Evolutionary conservation across 306 rosid species (phyloP).

Genomic region (Malus sylvestris): DNA sequence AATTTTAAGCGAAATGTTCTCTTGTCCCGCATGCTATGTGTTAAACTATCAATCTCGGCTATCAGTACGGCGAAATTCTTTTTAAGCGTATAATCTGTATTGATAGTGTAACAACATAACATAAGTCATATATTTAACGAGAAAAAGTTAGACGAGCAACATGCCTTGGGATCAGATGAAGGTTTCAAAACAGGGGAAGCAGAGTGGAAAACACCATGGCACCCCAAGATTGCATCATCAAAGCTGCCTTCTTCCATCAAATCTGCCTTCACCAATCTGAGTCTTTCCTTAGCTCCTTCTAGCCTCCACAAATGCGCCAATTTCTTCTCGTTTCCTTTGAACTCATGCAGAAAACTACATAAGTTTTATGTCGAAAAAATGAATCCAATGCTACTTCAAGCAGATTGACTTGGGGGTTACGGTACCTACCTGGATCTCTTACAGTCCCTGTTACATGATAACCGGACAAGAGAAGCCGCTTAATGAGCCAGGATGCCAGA

Average conservation of each 20-base stretch:
- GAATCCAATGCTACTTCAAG: background rate
- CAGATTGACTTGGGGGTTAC: background rate
- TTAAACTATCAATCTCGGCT: background rate
- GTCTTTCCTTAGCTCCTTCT: conserved; percentile 83
- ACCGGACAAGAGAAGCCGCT: conserved; percentile 63
- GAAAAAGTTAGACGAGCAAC: background rate
- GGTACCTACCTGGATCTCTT: conserved; percentile 56
- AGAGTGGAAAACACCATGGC: conserved; percentile 80
- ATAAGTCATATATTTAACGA: background rate
- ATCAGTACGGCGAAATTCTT: background rate
- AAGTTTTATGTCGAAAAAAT: background rate
- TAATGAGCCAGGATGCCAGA: conserved; percentile 80
- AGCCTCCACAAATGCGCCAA: conserved; percentile 60
- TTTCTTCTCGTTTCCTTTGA: conserved; percentile 54
- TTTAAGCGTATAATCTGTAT: background rate
- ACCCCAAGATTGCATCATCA: conserved; percentile 68
- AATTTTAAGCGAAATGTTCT: background rate
- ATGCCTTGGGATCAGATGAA: conserved; percentile 65
- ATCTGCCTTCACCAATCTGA: conserved; percentile 60
- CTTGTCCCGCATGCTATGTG: background rate
- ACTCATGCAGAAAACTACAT: background rate
- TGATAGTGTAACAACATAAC: background rate
- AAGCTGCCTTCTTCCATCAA: conserved; percentile 70
- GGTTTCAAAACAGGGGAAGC: conserved; percentile 76
- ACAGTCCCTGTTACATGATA: conserved; percentile 74